Evolutionary conservation across 2,329 filamentous ascomycete species (phyloP), one percentile per base, ranked within the genome.

Genomic region (Calycina herbarum): DNA sequence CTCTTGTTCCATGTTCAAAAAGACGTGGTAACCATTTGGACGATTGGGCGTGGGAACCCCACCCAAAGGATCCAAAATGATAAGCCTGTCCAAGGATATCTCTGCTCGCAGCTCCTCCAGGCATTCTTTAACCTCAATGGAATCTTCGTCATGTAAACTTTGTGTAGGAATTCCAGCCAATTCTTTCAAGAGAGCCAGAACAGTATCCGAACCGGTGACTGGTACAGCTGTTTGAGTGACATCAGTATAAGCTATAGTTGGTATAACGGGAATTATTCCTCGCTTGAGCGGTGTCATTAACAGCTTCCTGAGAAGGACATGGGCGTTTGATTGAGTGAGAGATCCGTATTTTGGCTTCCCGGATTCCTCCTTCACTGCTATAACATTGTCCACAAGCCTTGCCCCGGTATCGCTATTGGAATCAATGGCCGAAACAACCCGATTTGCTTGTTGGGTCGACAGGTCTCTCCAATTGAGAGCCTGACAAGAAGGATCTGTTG

Each of bases 1-100:
- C 75, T 99, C 94, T 74, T 98, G 93, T 74, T 96, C 91, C 64
- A 99, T 83, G 72, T 99, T 99, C 75, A 99, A 86, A 75, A 97
- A 98, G 7, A 95, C 86, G 75, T 95, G 90, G 1, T 90, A 85
- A 61, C 83, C 86, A 77, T 90, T 79, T 57, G 84, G 80, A 70
- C 85, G 77, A 76, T 83, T 79, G 72, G 83, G 76, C 66, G 92
- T 82, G 0, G 95, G 95, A 57, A 94, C 93, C 0, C 93, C 94
- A 2, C 95, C 95, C 0, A 93, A 79, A 0, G 92, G 89, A 76
- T 99, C 95, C 6, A 99, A 83, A 33, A 99, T 81, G 68, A 99
- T 96, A 54, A 99, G 83, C 42, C 94, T 86, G 75, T 98, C 94
- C 5, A 99, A 79, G 0, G 85, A 85, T 0, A 89, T 85, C 66